phyloP scores from a whole-genome alignment of 352 stramenopile species.

The Thalassiosira exigua region DNA sequence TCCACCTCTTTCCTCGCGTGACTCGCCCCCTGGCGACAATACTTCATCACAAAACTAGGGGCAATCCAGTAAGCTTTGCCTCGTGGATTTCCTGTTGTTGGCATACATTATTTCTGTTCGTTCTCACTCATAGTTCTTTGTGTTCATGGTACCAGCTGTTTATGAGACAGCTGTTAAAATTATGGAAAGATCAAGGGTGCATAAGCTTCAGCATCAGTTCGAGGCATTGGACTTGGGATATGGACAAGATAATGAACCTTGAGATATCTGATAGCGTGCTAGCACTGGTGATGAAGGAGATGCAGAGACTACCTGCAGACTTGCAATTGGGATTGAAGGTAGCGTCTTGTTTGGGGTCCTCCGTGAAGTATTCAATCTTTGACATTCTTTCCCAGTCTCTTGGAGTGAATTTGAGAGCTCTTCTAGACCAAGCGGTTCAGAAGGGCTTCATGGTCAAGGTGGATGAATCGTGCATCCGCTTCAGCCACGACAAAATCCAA shows the following conservation, averaged over 20 bases:
- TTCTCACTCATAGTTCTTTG: background rate
- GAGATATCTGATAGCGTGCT: slow-evolving; percentile 43
- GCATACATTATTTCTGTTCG: too few relatives aligned
- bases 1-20: slow-evolving; percentile 37
- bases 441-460: slow-evolving; percentile 17
- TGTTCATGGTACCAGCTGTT: too few relatives aligned
- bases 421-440: slow-evolving; percentile 16
- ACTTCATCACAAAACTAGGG: slow-evolving; percentile 36
- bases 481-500: slow-evolving; percentile 46
- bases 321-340: slow-evolving; percentile 37
- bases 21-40: slow-evolving; percentile 41
- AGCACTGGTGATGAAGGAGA: slow-evolving; percentile 30
- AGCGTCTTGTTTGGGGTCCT: slow-evolving; percentile 36
- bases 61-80: slow-evolving; percentile 46
- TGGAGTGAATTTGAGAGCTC: slow-evolving; percentile 6
- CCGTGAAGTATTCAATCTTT: slow-evolving; percentile 17
- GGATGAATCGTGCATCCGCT: slow-evolving; percentile 10
- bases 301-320: slow-evolving; percentile 24
- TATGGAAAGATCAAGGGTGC: slow-evolving; percentile 12
- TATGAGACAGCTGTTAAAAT: slow-evolving; percentile 25
- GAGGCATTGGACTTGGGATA: slow-evolving; percentile 30
- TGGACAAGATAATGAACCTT: slow-evolving; percentile 38
- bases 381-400: slow-evolving; percentile 29
- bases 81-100: too few relatives aligned
- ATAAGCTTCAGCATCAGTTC: slow-evolving; percentile 35